Base-by-base conservation (phyloP, 129 eudicot genomes). In the Logfia minima region DNA sequence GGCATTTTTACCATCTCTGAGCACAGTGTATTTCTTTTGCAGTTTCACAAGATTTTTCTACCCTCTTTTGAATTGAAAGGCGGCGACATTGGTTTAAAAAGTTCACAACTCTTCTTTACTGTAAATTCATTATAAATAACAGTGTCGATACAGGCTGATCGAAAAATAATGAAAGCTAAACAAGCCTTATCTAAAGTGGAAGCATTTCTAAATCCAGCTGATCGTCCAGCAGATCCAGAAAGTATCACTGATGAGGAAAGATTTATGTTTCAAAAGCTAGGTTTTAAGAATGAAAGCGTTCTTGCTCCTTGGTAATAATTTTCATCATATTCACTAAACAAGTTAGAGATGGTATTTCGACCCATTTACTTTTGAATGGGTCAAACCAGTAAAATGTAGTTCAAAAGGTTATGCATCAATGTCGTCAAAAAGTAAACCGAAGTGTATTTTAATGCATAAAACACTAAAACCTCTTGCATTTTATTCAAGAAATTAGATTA, bases 251-350 rank as follows among this genome's bases (percentile, higher is more conserved):
- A 93, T 68, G 98, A 90, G 74, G 98, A 90, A 84, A 81, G 98
- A 80, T 93, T 84, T 75, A 93, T 93, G 98, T 90, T 90, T 75
- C 82, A 96, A 59, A 93, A 93, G 81, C 96, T 93, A 32, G 98
- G 97, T 74, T 89, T 89, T 90, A 72, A 84, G 96, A 77, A 93
- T 90, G 98, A 93, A 93, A 85, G 98, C 98, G 60, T 93, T 88
- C 88, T 86, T 93, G 75, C 96, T 93, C 66, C 97, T 93, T 23
- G 98, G 97, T 90, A 90, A 83, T 74, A 7, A 6, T 41, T 70
- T 76, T 77, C 85, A 29, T 22, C 28, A 32, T 23, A 35, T 37
- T 66, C 62, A 17, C 70, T 19, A 37, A 22, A 75, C 67, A 14
- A 1, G 16, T 75, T 41, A 32, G 62, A 65, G 51, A 51, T 23